Base-by-base conservation (phyloP, 1,139 yeast species). In the Blastobotrys niveus region DNA sequence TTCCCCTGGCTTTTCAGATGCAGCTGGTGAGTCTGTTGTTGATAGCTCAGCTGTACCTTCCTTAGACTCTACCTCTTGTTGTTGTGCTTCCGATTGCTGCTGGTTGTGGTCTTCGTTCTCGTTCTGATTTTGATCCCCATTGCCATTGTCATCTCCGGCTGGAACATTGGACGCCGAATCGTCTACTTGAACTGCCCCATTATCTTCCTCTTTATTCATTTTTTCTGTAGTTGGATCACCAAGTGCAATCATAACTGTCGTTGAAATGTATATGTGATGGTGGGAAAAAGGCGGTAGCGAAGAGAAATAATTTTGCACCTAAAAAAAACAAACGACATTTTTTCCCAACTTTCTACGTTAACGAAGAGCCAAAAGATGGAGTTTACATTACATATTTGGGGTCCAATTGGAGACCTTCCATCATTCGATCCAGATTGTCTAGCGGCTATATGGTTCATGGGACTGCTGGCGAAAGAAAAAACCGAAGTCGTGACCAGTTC, bases 361-460 rank as follows among this genome's bases (percentile, higher is more conserved):
- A 34, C 12, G 10, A 24, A 24, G 10, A 24, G 12, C 12, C 27
- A 24, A 24, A 3, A 17, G 22, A 35, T 35, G 30, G 24, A 18
- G 26, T 36, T 45, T 27, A 32, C 71, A 49, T 60, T 80, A 37
- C 82, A 79, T 54, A 72, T 77, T 4, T 80, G 85, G 85, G 85
- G 85, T 10, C 53, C 64, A 3, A 43, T 42, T 19, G 57, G 27
- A 3, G 55, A 50, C 37, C 48, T 53, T 1, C 59, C 62, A 0
- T 58, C 69, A 5, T 64, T 73, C 40, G 73, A 73, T 34, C 67
- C 77, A 0, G 72, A 71, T 15, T 72, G 73, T 19, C 51, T 71
- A 3, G 76, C 77, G 0, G 56, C 70, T 1, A 50, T 60, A 1
- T 67, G 71, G 66, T 64, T 64, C 38, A 47, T 71, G 18, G 39